Evolutionary conservation across 257 asterid species (phyloP).

Genomic region (Orobanche coerulescens): DNA sequence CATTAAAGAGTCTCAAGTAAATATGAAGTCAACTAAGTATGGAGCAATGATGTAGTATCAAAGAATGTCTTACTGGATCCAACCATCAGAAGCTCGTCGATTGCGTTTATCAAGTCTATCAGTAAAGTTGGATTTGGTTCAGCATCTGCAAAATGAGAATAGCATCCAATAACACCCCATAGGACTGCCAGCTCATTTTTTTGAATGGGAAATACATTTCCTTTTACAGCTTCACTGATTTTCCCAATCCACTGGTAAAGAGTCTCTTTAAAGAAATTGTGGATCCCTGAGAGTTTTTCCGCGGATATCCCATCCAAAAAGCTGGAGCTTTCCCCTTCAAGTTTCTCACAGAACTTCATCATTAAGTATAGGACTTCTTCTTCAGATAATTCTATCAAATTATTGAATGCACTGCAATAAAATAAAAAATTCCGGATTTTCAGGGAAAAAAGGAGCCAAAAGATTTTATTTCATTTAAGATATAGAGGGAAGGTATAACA

Average conservation of each 20-base stretch:
- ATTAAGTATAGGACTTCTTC: conserved; percentile 57
- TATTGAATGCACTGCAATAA: conserved; percentile 67
- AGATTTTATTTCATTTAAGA: neutral
- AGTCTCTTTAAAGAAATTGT: conserved; percentile 33
- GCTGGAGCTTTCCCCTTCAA: conserved; percentile 37
- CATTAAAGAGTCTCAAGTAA: neutral
- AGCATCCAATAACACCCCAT: conserved; percentile 77
- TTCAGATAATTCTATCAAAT: conserved; percentile 43
- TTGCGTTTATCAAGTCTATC: conserved; percentile 56
- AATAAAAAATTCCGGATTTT: conserved; percentile 18
- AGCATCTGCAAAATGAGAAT: conserved; percentile 40
- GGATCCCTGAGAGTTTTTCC: conserved; percentile 37
- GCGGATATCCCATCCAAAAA: conserved; percentile 36
- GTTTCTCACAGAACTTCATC: conserved; percentile 55
- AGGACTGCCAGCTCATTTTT: conserved; percentile 50
- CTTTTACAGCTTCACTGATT: conserved; percentile 32
- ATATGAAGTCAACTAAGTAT: conserved; percentile 7
- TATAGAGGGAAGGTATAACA: neutral
- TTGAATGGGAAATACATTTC: conserved; percentile 28
- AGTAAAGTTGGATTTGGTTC: conserved; percentile 39
- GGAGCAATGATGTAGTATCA: conserved; percentile 7
- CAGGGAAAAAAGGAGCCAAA: neutral
- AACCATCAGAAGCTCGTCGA: conserved; percentile 53
- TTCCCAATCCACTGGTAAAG: conserved; percentile 41
- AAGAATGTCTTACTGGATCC: conserved; percentile 47